These are phyloP conservation scores for Gracilaria domingensis DNA, from an alignment of 23 red algal genomes.

Conservation along the genomic window DNA sequence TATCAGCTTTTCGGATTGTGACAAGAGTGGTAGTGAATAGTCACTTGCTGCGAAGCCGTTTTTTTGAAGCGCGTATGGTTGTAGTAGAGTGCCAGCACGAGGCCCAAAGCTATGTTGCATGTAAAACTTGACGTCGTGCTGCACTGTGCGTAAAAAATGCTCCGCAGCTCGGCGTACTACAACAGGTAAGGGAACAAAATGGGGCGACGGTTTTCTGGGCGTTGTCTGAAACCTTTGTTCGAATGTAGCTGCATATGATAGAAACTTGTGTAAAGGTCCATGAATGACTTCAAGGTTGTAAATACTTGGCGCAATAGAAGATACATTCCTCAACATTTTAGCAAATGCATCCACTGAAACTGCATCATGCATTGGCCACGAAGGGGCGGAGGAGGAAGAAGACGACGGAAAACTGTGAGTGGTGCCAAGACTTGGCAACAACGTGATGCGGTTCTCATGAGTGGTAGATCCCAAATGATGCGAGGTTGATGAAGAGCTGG, in stretches of 20 bases:
- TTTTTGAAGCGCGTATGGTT: constrained; percentile 14
- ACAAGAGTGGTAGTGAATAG: constrained; percentile 13
- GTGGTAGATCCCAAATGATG: neutral
- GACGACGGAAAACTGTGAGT: neutral
- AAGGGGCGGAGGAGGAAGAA: neutral
- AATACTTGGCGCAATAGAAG: constrained; percentile 36
- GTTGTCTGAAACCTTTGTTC: constrained; percentile 10
- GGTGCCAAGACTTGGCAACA: neutral
- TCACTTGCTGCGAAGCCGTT: constrained; percentile 1
- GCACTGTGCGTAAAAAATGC: constrained; percentile 49
- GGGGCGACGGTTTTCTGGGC: neutral
- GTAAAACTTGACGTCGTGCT: constrained; percentile 29
- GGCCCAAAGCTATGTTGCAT: constrained; percentile 51
- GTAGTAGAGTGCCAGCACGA: constrained; percentile 65
- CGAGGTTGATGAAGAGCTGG: neutral
- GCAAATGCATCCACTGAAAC: constrained; percentile 16
- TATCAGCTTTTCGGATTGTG: constrained; percentile 36
- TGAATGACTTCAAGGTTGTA: constrained; percentile 67
- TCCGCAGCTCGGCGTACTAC: constrained; percentile 38
- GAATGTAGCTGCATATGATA: constrained; percentile 28
- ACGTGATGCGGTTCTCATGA: neutral
- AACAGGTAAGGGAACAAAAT: neutral
- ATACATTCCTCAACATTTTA: constrained; percentile 15
- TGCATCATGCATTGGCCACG: constrained; percentile 3
- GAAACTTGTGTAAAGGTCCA: constrained; percentile 64